Evolutionary conservation across 768 basidiomycete species (phyloP), one percentile per base, ranked within the genome.

Genomic region (Mycena chlorophos): DNA sequence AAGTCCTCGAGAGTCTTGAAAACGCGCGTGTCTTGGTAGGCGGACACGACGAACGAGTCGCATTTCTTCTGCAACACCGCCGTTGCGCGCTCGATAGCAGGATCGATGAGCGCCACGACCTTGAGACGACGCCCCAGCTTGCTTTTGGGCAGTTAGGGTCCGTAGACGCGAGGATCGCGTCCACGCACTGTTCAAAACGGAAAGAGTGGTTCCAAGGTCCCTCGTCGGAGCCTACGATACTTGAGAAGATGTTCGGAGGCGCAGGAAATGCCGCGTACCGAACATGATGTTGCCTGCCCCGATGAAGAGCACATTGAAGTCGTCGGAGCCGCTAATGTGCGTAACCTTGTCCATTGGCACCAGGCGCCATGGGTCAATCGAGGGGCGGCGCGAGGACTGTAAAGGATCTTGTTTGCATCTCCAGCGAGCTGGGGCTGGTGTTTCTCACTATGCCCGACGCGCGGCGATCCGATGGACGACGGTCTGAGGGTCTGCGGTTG

Each of bases 251-350:
- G 34, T 49, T 23, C 27, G 13, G 17, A 12, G n/a, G 16, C 30
- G 25, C 31, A 43, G 20, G 52, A 67, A 39, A 57, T 57, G 20
- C 30, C 17, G 51, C 74, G 53, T 51, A 85, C 94, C 95, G 68
- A 98, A 98, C 94, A 97, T 97, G 75, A 98, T 95, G 75, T 97
- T 96, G 16, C 94, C 95, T 25, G 95, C 95, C 49, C 95, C 95
- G 63, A 98, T 78, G 72, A 96, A 94, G 69, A 96, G 85, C 51
- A 98, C 87, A 70, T 97, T 96, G 80, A 97, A 97, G 66, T 87
- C 79, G 62, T 88, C 83, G 46, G 83, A 72, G 16, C 85, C 87
- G 51, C 76, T 77, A 51, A 85, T 67, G 47, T 82, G 78, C 61
- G 73, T 72, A 52, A 73, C 69, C 89, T 84, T 90, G 79, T 89